phyloP scores from a whole-genome alignment of 768 basidiomycete genomes.

The Russula virescens region DNA sequence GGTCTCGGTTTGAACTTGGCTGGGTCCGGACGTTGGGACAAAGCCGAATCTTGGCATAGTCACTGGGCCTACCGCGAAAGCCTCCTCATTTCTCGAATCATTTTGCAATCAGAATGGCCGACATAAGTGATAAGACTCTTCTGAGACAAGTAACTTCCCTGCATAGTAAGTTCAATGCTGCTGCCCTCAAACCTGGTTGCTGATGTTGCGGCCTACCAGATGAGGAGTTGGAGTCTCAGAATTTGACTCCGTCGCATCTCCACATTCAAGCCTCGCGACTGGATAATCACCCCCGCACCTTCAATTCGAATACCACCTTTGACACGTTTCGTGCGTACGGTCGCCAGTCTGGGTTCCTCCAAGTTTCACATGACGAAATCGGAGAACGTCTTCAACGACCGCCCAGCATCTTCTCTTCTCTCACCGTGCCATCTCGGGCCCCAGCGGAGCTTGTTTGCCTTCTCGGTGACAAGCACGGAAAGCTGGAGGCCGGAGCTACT shows the following conservation, averaged over 20 bases:
- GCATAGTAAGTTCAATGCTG: not conserved
- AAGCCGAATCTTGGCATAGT: not conserved
- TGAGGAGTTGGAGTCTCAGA: not conserved
- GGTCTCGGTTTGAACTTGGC: conserved; percentile 2
- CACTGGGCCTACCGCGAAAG: not conserved
- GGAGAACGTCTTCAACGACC: conserved; percentile 27
- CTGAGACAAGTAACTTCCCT: not conserved
- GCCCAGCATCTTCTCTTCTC: conserved; percentile 49
- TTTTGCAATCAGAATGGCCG: not conserved
- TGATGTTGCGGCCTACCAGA: conserved; percentile 1
- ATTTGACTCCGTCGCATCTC: not conserved
- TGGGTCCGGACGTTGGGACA: not conserved
- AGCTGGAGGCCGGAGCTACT: conserved; percentile 49
- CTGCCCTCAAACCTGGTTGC: not conserved
- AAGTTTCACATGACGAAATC: not conserved
- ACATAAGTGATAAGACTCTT: not conserved
- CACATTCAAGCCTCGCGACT: not conserved
- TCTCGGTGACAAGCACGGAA: conserved; percentile 55
- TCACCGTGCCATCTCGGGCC: conserved; percentile 44
- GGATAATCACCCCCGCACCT: not conserved
- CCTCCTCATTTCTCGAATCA: not conserved
- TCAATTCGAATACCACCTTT: not conserved
- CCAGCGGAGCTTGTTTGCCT: conserved; percentile 55
- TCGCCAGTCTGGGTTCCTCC: not conserved
- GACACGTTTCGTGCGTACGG: conserved; percentile 6